These are phyloP conservation scores for Epichloe hybrida DNA, from an alignment of 2,329 filamentous ascomycete genomes.

Conservation along the genomic window DNA sequence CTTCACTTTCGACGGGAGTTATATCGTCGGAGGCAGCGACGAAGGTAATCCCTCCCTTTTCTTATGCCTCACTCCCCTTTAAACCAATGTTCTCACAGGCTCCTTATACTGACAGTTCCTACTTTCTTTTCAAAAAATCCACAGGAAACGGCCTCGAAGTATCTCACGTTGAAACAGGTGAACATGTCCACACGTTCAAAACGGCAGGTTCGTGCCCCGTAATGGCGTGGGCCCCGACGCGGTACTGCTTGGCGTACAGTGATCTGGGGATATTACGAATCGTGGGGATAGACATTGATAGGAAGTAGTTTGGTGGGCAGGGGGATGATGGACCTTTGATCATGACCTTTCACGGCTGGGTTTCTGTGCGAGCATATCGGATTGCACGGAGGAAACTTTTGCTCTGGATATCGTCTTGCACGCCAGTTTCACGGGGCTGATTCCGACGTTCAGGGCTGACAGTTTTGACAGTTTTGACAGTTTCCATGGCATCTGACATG, in stretches of 20 bases:
- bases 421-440: too few species aligned
- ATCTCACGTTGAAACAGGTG: constrained; percentile 60
- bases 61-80: not conserved
- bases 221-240: constrained; percentile 63
- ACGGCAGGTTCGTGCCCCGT: constrained; percentile 49
- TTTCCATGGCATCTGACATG: too few species aligned
- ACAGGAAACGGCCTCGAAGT: constrained; percentile 51
- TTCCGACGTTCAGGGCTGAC: too few species aligned
- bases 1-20: constrained; percentile 69
- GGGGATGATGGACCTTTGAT: not conserved
- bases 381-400: too few species aligned
- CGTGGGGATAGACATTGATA: constrained; percentile 42
- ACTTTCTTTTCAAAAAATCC: not conserved
- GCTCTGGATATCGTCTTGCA: too few species aligned
- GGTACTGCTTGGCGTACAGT: constrained; percentile 61
- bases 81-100: too few species aligned
- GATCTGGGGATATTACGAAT: constrained; percentile 58
- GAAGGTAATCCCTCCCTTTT: constrained; percentile 35
- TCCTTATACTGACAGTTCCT: too few species aligned
- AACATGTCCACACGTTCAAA: constrained; percentile 59
- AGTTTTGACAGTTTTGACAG: too few species aligned
- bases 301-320: constrained; percentile 15
- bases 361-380: not conserved
- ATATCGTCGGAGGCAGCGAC: constrained; percentile 59
- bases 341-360: not conserved